Evolutionary conservation across 768 basidiomycete genomes (phyloP).

Genomic region (Mycena kentingensis): DNA sequence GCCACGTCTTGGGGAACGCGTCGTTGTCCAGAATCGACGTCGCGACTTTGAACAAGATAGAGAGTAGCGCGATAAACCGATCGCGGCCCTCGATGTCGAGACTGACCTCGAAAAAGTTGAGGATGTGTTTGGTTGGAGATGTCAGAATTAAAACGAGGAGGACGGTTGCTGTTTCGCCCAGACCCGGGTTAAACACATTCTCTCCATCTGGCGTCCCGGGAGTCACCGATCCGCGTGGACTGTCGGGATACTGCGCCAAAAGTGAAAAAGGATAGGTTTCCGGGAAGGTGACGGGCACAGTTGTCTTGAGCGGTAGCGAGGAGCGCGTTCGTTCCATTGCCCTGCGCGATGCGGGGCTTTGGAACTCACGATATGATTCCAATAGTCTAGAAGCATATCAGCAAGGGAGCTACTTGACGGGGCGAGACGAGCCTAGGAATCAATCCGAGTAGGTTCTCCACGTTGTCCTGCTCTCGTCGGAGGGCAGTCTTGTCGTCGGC

Average conservation of each 20-base stretch:
- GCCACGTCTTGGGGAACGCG: conserved; percentile 88
- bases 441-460: conserved; percentile 81
- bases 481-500: conserved; percentile 60
- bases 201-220: conserved; percentile 48
- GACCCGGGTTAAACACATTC: conserved; percentile 64
- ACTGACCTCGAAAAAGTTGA: conserved; percentile 74
- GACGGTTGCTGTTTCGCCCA: conserved; percentile 86
- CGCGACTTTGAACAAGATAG: conserved; percentile 79
- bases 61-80: conserved; percentile 68
- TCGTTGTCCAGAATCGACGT: conserved; percentile 82
- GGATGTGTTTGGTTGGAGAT: conserved; percentile 75
- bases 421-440: conserved; percentile 67
- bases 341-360: conserved; percentile 62
- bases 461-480: conserved; percentile 86
- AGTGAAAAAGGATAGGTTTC: conserved; percentile 93
- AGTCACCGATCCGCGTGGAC: conserved; percentile 44
- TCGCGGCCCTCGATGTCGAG: conserved; percentile 90
- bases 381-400: conserved; percentile 56
- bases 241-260: conserved; percentile 63
- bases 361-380: conserved; percentile 86
- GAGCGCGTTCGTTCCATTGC: conserved; percentile 71
- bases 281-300: conserved; percentile 82
- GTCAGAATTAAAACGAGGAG: conserved; percentile 80
- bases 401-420: not conserved
- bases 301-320: conserved; percentile 55